Evolutionary conservation across 768 basidiomycete species (phyloP), one percentile per base, ranked within the genome.

Genomic region (Boletus fagicola): DNA sequence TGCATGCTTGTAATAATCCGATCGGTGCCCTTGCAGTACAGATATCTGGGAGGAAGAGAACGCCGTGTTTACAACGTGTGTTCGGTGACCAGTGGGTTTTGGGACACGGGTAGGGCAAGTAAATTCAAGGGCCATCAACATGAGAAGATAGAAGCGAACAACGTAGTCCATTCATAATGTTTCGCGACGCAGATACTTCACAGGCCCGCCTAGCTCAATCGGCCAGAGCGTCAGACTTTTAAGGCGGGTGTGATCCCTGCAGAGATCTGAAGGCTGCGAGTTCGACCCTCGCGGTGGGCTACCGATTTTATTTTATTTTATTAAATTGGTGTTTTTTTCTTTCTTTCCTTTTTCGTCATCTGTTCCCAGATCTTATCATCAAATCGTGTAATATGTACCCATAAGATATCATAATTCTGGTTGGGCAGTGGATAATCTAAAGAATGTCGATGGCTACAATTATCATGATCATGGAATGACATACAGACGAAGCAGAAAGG

Each of bases 221-320:
- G 80, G 80, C 73, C 78, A 81, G 80, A 81, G 80, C 80, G 80
- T 81, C 80, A 80, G 80, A 81, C 80, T 81, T 71, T 71, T 71
- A 71, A 58, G 71, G 69, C 69, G 70, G 71, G 69, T 1, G 1
- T 45, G 35, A 51, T 58, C 48, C 68, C 58, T 49, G 49, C 48
- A 3, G 65, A 57, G 51, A 86, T 87, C 85, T 87, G 83, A 87
- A 87, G 85, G 85, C 83, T 87, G 85, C 85, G 85, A 84, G 85
- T 87, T 87, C 85, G 85, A 87, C 79, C 85, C 85, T 84, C 85
- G 85, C 85, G 85, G 83, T 85, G 85, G 85, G 84, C 85, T 86
- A 83, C 20, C 46, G 10, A 56, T 72, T 72, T 67, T 38, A 1
- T 51, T 36, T 16, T 35, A 1, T 13, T 12, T 24, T 28, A n/a